Base-by-base conservation (phyloP, 2,329 filamentous ascomycete species). In the Colletotrichum tofieldiae region DNA sequence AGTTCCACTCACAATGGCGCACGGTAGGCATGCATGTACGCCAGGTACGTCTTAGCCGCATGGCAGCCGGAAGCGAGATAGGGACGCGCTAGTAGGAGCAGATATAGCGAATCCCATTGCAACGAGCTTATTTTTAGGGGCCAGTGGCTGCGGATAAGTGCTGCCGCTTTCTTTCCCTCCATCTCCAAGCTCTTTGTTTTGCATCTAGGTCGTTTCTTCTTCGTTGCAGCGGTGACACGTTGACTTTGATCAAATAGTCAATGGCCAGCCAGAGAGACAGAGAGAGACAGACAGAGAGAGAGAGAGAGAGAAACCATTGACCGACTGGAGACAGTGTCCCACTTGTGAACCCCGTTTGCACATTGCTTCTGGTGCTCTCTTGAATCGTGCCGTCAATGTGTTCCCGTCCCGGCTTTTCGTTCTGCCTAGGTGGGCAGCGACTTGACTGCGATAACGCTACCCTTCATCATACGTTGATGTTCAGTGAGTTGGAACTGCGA, bases 111-210 rank as follows among this genome's bases (percentile, higher is more conserved):
- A 45, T 35, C 49, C 54, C 32, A 43, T 62, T 9, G 41, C 54
- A 29, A 71, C 49, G 56, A 52, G 55, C 67, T 73, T 73, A 62
- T 66, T 71, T 62, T 60, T 62, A 71, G 71, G 32, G 61, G 58
- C 14, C 49, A 43, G 55, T 73, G 61, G 56, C 60, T 71, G 61
- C 71, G 71, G 71, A 47, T 62, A 56, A 62, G 41, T 35, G 52
- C 32, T 64, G 65, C 69, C 65, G 65, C 55, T 59, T 69, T 39
- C 65, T 71, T 70, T 62, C 39, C 47, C 26, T 35, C 43, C 5
- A 58, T 26, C 26, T 55, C 55, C 26, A 43, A 52, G n/a, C 29
- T 58, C 45, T 51, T 65, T n/a, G n/a, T 14, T 47, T 20, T 41
- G 45, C n/a, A 4, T 4, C 18, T n/a, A 18, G 16, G 18, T 7